Evolutionary conservation across 2,329 filamentous ascomycete species (phyloP), one percentile per base, ranked within the genome.

Genomic region (Zymoseptoria tritici): DNA sequence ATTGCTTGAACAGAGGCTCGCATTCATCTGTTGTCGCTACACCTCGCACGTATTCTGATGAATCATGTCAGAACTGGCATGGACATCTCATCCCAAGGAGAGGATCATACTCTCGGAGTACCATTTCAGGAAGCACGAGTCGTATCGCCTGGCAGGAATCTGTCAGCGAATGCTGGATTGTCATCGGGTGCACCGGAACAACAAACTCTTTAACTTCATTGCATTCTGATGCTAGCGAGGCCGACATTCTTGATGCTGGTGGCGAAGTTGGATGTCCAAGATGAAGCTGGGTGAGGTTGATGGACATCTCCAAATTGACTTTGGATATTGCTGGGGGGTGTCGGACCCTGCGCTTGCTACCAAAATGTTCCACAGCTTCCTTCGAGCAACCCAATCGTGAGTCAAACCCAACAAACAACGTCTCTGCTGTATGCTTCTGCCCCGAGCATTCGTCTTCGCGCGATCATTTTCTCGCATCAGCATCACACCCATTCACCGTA

Each of bases 111-210:
- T 97, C 77, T 99, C 94, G 73, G 92, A 97, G 76, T 99, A 99
- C 94, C 94, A 99, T 78, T 96, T 97, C 65, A 99, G 79, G 74
- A 99, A 99, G 78, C 94, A 99, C 56, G 88, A 92, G 75, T 99
- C 94, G 73, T 99, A 99, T 69, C 87, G 90, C 74, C 92, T 97
- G 62, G 22, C 56, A 29, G 36, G 3, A n/a, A 50, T 57, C 29
- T 49, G 46, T 54, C 55, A 56, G 13, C 9, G n/a, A 31, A 53
- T 49, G 4, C 4, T 49, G n/a, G n/a, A 8, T n/a, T 8, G 19
- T 20, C 20, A 19, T 49, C 46, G 13, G 7, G 9, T 19, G 3
- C 21, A 52, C 7, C 16, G 21, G 20, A 5, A n/a, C 9, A 4
- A 74, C 86, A 70, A 78, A 97, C 93, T 97, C 93, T 78, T 97